phyloP scores from a whole-genome alignment of 2,329 filamentous ascomycete genomes.

The Taxawa tesnikishii region DNA sequence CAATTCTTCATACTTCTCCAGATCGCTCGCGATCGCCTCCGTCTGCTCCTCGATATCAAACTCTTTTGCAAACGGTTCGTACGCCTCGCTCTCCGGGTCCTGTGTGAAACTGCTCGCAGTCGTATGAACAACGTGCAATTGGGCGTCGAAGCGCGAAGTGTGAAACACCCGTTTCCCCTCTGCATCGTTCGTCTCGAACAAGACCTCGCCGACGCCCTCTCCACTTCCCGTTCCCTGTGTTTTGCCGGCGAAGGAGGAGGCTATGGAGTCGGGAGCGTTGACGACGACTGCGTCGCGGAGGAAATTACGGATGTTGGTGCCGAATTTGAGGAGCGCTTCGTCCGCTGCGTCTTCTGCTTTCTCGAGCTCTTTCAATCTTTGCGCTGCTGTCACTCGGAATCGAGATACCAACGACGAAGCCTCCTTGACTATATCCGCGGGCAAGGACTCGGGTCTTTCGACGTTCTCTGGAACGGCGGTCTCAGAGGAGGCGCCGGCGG shows the following conservation, averaged over 20 bases:
- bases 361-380: constrained; percentile 73
- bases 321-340: constrained; percentile 85
- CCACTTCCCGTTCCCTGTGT: constrained; percentile 15
- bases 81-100: constrained; percentile 60
- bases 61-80: constrained; percentile 54
- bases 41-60: constrained; percentile 83
- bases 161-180: constrained; percentile 88
- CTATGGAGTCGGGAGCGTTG: constrained; percentile 51
- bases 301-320: constrained; percentile 79
- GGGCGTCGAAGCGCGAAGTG: constrained; percentile 85
- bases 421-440: constrained; percentile 40
- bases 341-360: constrained; percentile 91
- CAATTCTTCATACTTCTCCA: constrained; percentile 79
- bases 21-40: constrained; percentile 64
- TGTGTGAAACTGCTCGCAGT: constrained; percentile 68
- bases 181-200: constrained; percentile 89
- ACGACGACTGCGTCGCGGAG: constrained; percentile 83
- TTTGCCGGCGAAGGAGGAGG: constrained; percentile 28
- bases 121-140: constrained; percentile 90
- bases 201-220: constrained; percentile 37
- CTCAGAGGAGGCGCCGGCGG: constrained; percentile 9
- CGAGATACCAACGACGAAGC: constrained; percentile 59
- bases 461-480: constrained; percentile 8
- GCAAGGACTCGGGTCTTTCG: constrained; percentile 29
- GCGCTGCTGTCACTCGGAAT: constrained; percentile 32